Evolutionary conservation across 441 rosid species (phyloP), one percentile per base, ranked within the genome.

Genomic region (Syzygium syzygioides): DNA sequence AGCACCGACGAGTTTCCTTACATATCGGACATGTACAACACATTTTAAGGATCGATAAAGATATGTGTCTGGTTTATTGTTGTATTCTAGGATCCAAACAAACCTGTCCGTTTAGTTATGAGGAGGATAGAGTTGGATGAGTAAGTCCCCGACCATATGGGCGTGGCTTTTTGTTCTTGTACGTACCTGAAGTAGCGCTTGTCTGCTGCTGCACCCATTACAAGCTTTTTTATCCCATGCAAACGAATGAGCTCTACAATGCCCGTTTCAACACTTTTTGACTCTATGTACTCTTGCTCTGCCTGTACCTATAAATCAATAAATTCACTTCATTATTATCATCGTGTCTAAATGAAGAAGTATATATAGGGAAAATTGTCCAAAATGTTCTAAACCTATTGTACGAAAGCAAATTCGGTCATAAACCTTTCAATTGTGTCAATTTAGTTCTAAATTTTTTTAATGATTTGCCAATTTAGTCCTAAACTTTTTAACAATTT

Each of bases 141-240:
- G 55, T 50, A 60, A 60, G 50, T 19, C 59, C 7, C 23, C 23
- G 25, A 19, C 68, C 34, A n/a, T n/a, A 32, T 0, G 34, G 18
- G 32, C 9, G 32, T n/a, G 8, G 14, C 8, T 62, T 62, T 30
- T 62, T 64, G 23, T 80, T 32, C n/a, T 28, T 55, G 52, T 90
- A 59, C 79, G 17, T 92, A 96, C 97, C 80, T 96, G 14, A 95
- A 93, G 89, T 91, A 91, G 90, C 93, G 96, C 88, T 92, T 96
- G 91, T 96, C 95, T 25, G 97, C 93, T 59, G 98, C 99, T 85
- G 98, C 98, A 91, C 99, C 99, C 98, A 97, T 96, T 56, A 96
- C 99, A 91, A 98, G 98, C 92, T 94, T 93, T 91, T 87, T 94
- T 53, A 96, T 95, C 86, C 98, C 94, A 88, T 93, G 90, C 89